Evolutionary conservation across 176 grass and related monocot genomes (phyloP).

Genomic region (Eremochloa ophiuroides): DNA sequence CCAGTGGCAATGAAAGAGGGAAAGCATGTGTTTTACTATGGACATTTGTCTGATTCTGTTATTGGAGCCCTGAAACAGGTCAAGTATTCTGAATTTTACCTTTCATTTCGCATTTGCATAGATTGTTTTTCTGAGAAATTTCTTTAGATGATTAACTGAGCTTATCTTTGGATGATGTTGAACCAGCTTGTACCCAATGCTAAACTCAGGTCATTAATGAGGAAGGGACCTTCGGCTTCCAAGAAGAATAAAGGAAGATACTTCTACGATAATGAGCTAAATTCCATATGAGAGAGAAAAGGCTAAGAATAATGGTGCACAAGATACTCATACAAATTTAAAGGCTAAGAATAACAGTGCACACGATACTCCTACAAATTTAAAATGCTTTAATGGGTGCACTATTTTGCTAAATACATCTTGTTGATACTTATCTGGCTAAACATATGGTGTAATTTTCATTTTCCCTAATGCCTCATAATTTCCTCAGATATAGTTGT

Average conservation of each 20-base stretch:
- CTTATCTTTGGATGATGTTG: not conserved
- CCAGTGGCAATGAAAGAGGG: conserved; percentile 50
- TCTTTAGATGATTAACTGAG: not conserved
- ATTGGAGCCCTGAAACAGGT: conserved; percentile 63
- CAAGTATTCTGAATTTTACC: not conserved
- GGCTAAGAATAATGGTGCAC: too few species aligned
- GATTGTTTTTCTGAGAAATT: not conserved
- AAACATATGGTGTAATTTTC: too few species aligned
- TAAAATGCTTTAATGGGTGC: too few species aligned
- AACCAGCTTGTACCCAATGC: conserved; percentile 40
- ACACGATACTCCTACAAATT: too few species aligned
- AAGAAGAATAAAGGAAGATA: conserved; percentile 68
- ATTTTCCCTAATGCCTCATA: too few species aligned
- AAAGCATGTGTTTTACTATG: conserved; percentile 65
- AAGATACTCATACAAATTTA: too few species aligned
- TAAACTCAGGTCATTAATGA: conserved; percentile 26
- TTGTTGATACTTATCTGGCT: too few species aligned
- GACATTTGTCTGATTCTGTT: conserved; percentile 58
- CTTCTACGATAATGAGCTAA: conserved; percentile 30
- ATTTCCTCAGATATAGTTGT: too few species aligned
- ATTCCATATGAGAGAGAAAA: too few species aligned
- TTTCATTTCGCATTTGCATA: not conserved
- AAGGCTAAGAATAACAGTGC: too few species aligned
- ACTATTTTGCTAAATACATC: too few species aligned
- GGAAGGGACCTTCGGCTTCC: conserved; percentile 22